A percentile compares a stretch with the other conserved stretches of the same genome.
These are phyloP conservation scores for Colletotrichum neosansevieriae DNA, from an alignment of 2,329 filamentous ascomycete genomes.

Conservation along the genomic window DNA sequence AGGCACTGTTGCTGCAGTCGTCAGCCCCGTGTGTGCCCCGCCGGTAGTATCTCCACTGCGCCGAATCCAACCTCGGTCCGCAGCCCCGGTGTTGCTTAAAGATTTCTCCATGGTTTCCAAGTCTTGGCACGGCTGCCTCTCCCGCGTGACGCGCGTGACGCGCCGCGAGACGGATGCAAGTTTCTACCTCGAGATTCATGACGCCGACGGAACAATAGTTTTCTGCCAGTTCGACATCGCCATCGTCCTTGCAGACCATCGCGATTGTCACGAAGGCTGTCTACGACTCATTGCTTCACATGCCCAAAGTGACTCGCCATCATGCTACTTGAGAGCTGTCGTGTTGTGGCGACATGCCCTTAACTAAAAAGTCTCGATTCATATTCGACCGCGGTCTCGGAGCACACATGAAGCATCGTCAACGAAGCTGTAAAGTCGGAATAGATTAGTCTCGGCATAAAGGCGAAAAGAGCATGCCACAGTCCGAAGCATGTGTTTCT, in stretches of 20 bases:
- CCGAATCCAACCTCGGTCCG: constrained; percentile 21
- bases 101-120: constrained; percentile 5
- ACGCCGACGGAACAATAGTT: neutral
- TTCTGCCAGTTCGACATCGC: neutral
- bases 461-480: too few relatives aligned
- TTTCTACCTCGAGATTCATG: neutral
- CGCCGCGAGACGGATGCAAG: neutral
- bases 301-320: too few relatives aligned
- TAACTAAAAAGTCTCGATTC: too few relatives aligned
- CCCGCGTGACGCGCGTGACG: neutral
- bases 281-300: too few relatives aligned
- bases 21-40: constrained; percentile 6
- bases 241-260: neutral
- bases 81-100: constrained; percentile 20
- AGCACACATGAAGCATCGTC: too few relatives aligned
- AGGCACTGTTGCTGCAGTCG: constrained; percentile 9
- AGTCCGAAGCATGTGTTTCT: too few relatives aligned
- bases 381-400: too few relatives aligned
- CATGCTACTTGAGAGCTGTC: too few relatives aligned
- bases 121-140: constrained; percentile 24
- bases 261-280: neutral
- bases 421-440: too few relatives aligned
- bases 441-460: too few relatives aligned
- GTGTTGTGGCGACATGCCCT: too few relatives aligned
- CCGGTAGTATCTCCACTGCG: constrained; percentile 21